Base-by-base conservation (phyloP, 495 filamentous ascomycete species). In the Aspergillus sclerotioniger region DNA sequence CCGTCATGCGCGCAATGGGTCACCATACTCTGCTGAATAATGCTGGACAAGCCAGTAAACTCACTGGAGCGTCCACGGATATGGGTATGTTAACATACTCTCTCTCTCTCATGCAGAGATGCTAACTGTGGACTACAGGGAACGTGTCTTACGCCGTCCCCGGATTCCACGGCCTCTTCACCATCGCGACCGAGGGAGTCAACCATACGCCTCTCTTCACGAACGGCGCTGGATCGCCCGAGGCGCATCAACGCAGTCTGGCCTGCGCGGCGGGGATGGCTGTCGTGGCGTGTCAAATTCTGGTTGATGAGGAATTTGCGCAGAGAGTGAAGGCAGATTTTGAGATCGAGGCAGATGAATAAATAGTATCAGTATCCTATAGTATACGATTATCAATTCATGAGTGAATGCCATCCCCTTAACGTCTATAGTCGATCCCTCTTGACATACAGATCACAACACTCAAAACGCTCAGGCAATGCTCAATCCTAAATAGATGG, bases 201-300 rank as follows among this genome's bases (percentile, higher is more conserved):
- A 82, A 84, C 43, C 82, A 86, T 58, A 84, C 79, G 0, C 78
- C 77, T 9, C 70, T 76, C 15, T 86, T 86, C 57, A 75, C 81
- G 0, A 70, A 70, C 1, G 82, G 76, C 0, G 81, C 82, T 0
- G 78, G 79, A 1, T 82, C 79, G 2, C 59, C 76, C 0, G 79
- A 84, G 31, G 67, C 76, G 0, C 77, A 79, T 49, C 54, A 70
- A 33, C 63, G 71, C 19, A 76, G 78, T 16, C 21, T 84, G 32
- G 65, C 75, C 58, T 82, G 80, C 51, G 82, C 76, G 6, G 77
- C 75, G 56, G 83, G 78, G n/a, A 84, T 84, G 81, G 81, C 83
- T 1, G 66, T 74, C 55, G 73, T 83, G 0, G 83, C 72, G 3
- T 77, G 77, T 63, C 76, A 65, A 49, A 68, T 82, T 1, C 57